phyloP scores from a whole-genome alignment of 2,329 filamentous ascomycete genomes.

The Talaromyces sp. region DNA sequence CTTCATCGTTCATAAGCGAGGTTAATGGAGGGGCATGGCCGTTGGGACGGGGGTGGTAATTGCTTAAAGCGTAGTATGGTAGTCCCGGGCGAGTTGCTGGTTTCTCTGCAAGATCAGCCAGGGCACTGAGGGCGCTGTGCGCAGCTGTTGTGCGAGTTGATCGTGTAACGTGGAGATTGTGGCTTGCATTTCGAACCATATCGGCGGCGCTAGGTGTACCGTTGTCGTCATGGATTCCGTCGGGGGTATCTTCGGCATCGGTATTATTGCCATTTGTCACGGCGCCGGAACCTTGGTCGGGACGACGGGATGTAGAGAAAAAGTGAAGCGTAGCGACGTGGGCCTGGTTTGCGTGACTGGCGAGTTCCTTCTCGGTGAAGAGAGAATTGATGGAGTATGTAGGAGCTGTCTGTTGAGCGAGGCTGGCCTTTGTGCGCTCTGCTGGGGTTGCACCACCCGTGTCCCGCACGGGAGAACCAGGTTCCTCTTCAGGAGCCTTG shows the following conservation, averaged over 20 bases:
- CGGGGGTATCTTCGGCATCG: conserved; percentile 44
- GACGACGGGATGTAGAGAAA: conserved; percentile 59
- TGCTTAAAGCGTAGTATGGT: conserved; percentile 50
- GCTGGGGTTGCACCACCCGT: conserved; percentile 49
- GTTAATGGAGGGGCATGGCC: conserved; percentile 47
- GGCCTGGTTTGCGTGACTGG: conserved; percentile 63
- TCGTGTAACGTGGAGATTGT: conserved; percentile 59
- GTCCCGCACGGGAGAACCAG: conserved; percentile 60
- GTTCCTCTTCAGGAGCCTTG: conserved; percentile 61
- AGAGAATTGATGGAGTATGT: conserved; percentile 65
- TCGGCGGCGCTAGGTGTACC: conserved; percentile 50
- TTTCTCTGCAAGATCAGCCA: conserved; percentile 59
- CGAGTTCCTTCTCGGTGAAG: conserved; percentile 69
- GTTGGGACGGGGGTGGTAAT: conserved; percentile 48
- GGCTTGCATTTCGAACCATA: conserved; percentile 64
- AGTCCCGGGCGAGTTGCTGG: conserved; percentile 49
- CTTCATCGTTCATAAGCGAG: conserved; percentile 49
- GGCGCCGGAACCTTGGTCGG: conserved; percentile 44
- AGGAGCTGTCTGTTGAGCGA: conserved; percentile 61
- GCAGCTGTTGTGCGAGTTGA: conserved; percentile 54
- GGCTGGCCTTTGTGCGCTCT: conserved; percentile 57
- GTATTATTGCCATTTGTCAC: conserved; percentile 44
- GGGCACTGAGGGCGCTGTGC: conserved; percentile 56
- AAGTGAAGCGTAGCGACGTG: conserved; percentile 60
- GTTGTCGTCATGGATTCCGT: conserved; percentile 44